Base-by-base conservation (phyloP, 257 asterid species). In the Solanum tarijense region DNA sequence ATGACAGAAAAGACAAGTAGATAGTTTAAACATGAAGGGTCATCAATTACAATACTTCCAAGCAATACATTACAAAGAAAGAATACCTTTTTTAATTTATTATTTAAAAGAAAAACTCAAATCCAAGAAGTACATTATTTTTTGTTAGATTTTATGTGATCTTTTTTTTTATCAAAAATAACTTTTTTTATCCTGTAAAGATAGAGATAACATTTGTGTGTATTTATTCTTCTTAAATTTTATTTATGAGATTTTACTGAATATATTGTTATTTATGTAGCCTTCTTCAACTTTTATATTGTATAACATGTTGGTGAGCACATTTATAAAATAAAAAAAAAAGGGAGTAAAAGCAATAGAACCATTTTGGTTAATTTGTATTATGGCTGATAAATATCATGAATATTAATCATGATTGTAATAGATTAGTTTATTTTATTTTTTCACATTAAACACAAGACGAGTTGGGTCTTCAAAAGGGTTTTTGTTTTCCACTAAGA, bases 21-120 rank as follows among this genome's bases (percentile, higher is more conserved):
- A 60, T 32, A 32, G 83, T 86, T 86, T 69, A 86, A 79, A 86
- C 58, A 86, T n/a, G 60, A 52, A 74, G 88, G 85, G 32, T 86
- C 60, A 35, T 86, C 60, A 58, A 46, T 73, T 84, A 74, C 75
- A 32, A 36, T 74, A 32, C 29, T 86, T 86, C 88, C 84, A 74
- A 86, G 75, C 75, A 72, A 73, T 35, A 86, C 84, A 73, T 52
- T 74, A 48, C 74, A 74, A 60, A 12, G 9, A 72, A 34, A 79
- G 20, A 6, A 9, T 34, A 86, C 69, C 10, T 27, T 27, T 18
- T 16, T 0, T 4, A 43, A 27, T 9, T 81, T 9, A 46, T 9
- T 25, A 38, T n/a, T 76, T 38, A n/a, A n/a, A 38, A 12, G 5
- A 76, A 23, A 39, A 76, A 8, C n/a, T 31, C 43, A 72, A 32